A percentile compares a stretch with the other conserved stretches of the same genome.
Conservation (phyloP, 176 grass and related monocot species). For the Thalia dealbata region DNA sequence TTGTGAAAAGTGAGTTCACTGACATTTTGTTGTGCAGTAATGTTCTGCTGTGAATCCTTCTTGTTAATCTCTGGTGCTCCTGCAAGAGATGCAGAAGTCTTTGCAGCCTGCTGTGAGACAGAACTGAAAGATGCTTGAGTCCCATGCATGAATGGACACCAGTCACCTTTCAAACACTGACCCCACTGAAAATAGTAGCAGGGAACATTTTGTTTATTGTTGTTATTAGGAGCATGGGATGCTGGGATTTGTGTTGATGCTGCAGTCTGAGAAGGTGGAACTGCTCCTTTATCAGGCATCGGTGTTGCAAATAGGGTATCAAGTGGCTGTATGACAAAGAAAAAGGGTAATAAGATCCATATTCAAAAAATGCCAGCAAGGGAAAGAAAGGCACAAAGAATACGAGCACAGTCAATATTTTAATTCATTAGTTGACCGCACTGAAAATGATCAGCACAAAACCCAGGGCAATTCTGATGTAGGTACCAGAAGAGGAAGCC, state of each 20-base stretch:
- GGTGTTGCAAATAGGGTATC: background rate
- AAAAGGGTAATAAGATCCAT: background rate
- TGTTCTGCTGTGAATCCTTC: conserved; percentile 19
- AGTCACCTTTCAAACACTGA: conserved; percentile 88
- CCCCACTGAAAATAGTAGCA: conserved; percentile 98
- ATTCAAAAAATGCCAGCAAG: background rate
- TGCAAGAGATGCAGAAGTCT: conserved; percentile 29
- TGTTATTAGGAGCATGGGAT: conserved; percentile 37
- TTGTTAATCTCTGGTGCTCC: conserved; percentile 38
- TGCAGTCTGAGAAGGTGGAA: conserved; percentile 16
- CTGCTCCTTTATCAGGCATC: background rate
- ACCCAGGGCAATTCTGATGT: background rate
- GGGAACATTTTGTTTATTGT: conserved; percentile 53
- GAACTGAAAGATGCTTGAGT: conserved; percentile 32
- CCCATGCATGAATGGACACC: conserved; percentile 74
- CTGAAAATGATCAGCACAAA: background rate
- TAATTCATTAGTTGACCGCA: background rate
- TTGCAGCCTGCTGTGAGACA: conserved; percentile 33
- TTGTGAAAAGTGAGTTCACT: conserved; percentile 17
- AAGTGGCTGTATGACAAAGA: conserved; percentile 1
- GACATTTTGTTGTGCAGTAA: conserved; percentile 11
- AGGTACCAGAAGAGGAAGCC: background rate
- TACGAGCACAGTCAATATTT: background rate
- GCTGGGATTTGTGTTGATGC: conserved; percentile 1
- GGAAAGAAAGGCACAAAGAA: background rate